Evolutionary conservation across 2,329 filamentous ascomycete species (phyloP), one percentile per base, ranked within the genome.

Genomic region (Talaromyces sp.): DNA sequence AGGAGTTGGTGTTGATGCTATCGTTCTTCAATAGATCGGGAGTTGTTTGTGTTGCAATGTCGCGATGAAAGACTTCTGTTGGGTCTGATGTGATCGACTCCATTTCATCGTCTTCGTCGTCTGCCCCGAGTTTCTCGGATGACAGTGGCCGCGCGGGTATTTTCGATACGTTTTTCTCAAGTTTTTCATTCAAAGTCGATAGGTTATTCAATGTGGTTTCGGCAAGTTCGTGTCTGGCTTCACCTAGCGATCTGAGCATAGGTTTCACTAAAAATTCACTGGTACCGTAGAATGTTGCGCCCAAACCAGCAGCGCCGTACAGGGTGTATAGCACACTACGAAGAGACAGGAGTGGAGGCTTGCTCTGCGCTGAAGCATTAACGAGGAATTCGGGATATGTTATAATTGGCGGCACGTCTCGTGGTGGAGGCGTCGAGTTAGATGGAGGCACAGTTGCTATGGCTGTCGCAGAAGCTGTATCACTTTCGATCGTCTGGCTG

Each of bases 311-410:
- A 10, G 82, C 76, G 19, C 79, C 74, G 62, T 86, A 86, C 56
- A 81, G 72, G 2, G 83, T 82, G 63, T 79, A 83, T 33, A 83
- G 66, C 4, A 86, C 72, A 35, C 79, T 79, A n/a, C 73, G 71
- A 52, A 83, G 77, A 6, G 83, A 85, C 33, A 87, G 79, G 17
- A 87, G 76, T 0, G 84, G 81, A 9, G 81, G 82, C 61, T 78
- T 75, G 9, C 82, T 75, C 61, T 84, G 78, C 7, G 45, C 37
- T 1, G 52, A 33, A 6, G 52, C 19, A n/a, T 60, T 56, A 45
- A 83, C 74, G 40, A 87, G 78, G 64, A 86, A 87, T 68, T 87
- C 84, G 3, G 84, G 84, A 65, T 87, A 87, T 46, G 84, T 86
- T 62, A 87, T 84, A 59, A 87, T 85, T 4, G 84, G 84, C 17